These are phyloP conservation scores for Phytophthora ohioensis DNA, from an alignment of 352 stramenopile genomes.

Conservation along the genomic window DNA sequence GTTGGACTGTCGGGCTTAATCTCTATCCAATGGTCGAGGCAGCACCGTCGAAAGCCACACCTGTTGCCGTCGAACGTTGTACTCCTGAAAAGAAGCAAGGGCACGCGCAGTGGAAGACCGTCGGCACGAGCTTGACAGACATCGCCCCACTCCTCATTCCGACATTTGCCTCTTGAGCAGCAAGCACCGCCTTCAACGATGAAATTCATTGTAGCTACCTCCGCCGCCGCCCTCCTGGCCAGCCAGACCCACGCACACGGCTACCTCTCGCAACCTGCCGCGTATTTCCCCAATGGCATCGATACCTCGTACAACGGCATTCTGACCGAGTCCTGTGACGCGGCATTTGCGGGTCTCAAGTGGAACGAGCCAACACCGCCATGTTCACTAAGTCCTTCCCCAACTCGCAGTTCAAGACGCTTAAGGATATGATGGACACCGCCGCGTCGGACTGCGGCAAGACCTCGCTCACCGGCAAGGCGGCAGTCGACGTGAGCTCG, in stretches of 20 bases:
- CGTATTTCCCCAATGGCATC: conserved; percentile 43
- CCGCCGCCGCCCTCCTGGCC: conserved; percentile 30
- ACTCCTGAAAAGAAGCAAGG: not conserved
- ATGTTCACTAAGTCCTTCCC: conserved; percentile 41
- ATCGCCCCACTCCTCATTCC: conserved; percentile 27
- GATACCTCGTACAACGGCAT: conserved; percentile 37
- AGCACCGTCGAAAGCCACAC: conserved; percentile 25
- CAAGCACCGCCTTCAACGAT: conserved; percentile 24
- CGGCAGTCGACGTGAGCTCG: conserved; percentile 44
- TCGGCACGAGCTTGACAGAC: conserved; percentile 13
- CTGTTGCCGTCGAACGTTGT: conserved; percentile 22
- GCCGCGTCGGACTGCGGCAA: conserved; percentile 38
- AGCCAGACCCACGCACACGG: conserved; percentile 43
- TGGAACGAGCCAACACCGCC: conserved; percentile 45
- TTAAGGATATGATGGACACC: conserved; percentile 49
- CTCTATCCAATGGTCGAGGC: conserved; percentile 18
- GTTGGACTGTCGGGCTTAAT: conserved; percentile 12
- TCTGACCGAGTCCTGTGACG: conserved; percentile 32
- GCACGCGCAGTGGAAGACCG: conserved; percentile 13
- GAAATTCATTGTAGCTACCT: conserved; percentile 36
- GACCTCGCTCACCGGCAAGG: conserved; percentile 11
- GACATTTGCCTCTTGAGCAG: conserved; percentile 30
- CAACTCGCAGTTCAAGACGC: conserved; percentile 43
- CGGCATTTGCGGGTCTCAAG: conserved; percentile 36
- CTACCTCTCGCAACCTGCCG: conserved; percentile 48